Base-by-base conservation (phyloP, 2,329 filamentous ascomycete species). In the Paraphaeosphaeria sporulosa region DNA sequence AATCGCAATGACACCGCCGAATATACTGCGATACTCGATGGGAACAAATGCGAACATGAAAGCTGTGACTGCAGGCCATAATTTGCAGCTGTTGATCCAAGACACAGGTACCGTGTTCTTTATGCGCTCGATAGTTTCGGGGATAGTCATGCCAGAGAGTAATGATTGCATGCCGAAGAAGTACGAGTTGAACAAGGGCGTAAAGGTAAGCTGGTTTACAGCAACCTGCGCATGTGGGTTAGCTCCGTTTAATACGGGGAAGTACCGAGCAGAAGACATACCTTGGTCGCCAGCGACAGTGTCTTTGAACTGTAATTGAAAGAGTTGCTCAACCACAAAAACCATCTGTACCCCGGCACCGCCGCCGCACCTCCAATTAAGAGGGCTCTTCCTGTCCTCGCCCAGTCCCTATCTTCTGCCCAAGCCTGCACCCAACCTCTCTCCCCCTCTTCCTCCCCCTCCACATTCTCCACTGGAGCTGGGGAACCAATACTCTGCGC, bases 31-130 rank as follows among this genome's bases (percentile, higher is more conserved):
- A 77, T 92, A 94, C 72, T 94, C 88, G 50, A 93, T 82, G 27
- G 89, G 87, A 4, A 97, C 82, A 71, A 92, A 95, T n/a, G 90
- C 88, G 72, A 97, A 96, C 76, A 85, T 94, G 73, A 97, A 89
- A 0, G 93, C 93, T 15, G 90, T 96, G 17, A 96, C 90, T 0
- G 88, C 87, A 0, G 94, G 94, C 94, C 94, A 97, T 25, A 97
- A 78, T 80, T 96, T 96, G 76, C 89, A 88, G 61, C 89, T 91
- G 76, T 95, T 97, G 72, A 87, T 76, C 72, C 92, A 87, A 72
- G 89, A 93, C 25, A 85, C 83, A 0, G 93, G 93, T 0, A 97
- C 90, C 0, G 93, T 94, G 60, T 88, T 83, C 66, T 85, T 85
- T 60, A 97, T 84, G 55, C 92, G 88, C 69, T 91, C 87, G 76